A percentile compares a stretch with the other conserved stretches of the same genome.
These are phyloP conservation scores for Paecilomyces variotii DNA, from an alignment of 2,329 filamentous ascomycete genomes.

Conservation along the genomic window DNA sequence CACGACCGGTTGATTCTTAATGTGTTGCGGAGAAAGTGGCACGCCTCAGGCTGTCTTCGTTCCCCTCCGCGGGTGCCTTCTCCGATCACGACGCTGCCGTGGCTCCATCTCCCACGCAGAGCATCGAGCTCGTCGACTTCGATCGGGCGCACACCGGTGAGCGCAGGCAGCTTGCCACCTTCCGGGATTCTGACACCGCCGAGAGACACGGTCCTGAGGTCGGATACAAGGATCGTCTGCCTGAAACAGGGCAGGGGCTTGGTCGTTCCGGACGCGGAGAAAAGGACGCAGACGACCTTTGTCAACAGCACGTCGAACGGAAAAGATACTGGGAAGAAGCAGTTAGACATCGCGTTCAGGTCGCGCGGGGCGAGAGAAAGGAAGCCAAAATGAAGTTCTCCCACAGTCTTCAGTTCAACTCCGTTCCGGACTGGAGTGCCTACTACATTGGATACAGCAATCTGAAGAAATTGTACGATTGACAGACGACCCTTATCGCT, in stretches of 20 bases:
- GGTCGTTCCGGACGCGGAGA: background rate
- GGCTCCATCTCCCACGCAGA: constrained; percentile 16
- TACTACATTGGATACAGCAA: constrained; percentile 99
- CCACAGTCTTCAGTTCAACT: constrained; percentile 98
- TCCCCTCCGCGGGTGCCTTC: background rate
- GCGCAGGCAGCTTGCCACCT: background rate
- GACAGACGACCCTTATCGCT: background rate
- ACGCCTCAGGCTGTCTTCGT: background rate
- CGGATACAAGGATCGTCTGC: background rate
- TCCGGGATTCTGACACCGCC: background rate
- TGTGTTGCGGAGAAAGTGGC: background rate
- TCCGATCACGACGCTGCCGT: constrained; percentile 10
- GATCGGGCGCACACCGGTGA: background rate
- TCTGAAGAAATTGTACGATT: constrained; percentile 85
- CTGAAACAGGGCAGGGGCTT: background rate
- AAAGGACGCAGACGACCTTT: background rate
- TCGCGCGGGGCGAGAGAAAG: constrained; percentile 35
- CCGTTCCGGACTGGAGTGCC: constrained; percentile 98
- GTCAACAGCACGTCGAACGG: background rate
- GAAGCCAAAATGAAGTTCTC: constrained; percentile 98
- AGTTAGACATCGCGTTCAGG: constrained; percentile 17
- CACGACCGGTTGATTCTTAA: background rate
- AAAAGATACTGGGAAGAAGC: constrained; percentile 27
- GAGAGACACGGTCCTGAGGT: background rate
- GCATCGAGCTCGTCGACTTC: constrained; percentile 27